These are phyloP conservation scores for Bauhinia variegata DNA, from an alignment of 306 rosid species.

Conservation along the genomic window DNA sequence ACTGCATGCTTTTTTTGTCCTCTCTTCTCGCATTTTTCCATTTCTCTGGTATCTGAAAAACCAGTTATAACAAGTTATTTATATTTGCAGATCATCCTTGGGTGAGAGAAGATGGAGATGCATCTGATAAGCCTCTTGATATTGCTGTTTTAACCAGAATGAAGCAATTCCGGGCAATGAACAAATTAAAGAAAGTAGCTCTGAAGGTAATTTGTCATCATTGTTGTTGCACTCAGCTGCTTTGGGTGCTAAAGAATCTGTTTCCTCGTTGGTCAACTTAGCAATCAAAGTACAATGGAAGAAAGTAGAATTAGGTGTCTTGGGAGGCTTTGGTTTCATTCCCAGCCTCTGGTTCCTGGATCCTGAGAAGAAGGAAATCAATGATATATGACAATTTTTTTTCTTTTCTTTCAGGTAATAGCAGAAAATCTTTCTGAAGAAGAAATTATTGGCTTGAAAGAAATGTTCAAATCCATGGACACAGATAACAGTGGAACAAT, in stretches of 20 bases:
- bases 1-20: conserved; percentile 12
- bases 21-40: not conserved
- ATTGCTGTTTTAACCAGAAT: conserved; percentile 87
- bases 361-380: not conserved
- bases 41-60: not conserved
- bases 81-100: conserved; percentile 86
- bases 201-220: conserved; percentile 60
- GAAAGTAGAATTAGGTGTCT: not conserved
- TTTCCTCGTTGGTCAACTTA: conserved; percentile 10
- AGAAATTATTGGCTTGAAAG: conserved; percentile 95
- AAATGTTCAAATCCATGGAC: conserved; percentile 97
- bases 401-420: conserved; percentile 64
- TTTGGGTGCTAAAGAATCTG: conserved; percentile 21
- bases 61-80: conserved; percentile 20
- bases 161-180: conserved; percentile 98
- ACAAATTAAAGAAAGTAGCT: conserved; percentile 96
- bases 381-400: conserved; percentile 11
- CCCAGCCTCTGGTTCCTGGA: conserved; percentile 15
- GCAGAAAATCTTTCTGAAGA: conserved; percentile 99
- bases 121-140: conserved; percentile 95
- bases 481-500: conserved; percentile 97
- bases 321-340: conserved; percentile 22
- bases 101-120: conserved; percentile 94
- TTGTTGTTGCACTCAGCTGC: not conserved
- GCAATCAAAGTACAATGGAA: conserved; percentile 12